These are phyloP conservation scores for Tuber borchii DNA, from an alignment of 495 filamentous ascomycete genomes.

Conservation along the genomic window DNA sequence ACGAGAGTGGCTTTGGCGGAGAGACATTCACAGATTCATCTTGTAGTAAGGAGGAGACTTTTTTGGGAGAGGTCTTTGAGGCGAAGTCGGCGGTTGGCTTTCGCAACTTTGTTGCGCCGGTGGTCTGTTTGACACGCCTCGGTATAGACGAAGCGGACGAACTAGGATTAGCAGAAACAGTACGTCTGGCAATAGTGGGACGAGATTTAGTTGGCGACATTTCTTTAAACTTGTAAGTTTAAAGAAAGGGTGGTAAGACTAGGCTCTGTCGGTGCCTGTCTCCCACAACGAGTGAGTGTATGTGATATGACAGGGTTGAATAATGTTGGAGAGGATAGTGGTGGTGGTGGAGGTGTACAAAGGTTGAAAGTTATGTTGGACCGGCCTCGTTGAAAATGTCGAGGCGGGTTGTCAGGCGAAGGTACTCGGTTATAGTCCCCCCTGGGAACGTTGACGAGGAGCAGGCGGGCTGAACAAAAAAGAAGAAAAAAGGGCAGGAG, in stretches of 20 bases:
- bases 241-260: constrained; percentile 3
- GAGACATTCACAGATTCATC: constrained; percentile 23
- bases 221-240: constrained; percentile 7
- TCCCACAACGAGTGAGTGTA: constrained; percentile 4
- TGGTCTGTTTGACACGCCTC: constrained; percentile 32
- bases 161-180: constrained; percentile 13
- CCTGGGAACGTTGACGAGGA: not conserved
- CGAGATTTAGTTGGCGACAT: constrained; percentile 39
- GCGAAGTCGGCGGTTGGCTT: constrained; percentile 15
- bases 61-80: constrained; percentile 19
- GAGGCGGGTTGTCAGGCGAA: not conserved
- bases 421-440: not conserved
- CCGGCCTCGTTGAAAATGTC: not conserved
- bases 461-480: constrained; percentile 5
- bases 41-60: constrained; percentile 21
- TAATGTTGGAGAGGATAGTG: not conserved
- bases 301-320: not conserved
- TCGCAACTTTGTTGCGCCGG: constrained; percentile 9
- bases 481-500: not conserved
- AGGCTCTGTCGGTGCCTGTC: constrained; percentile 2
- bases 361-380: not conserved
- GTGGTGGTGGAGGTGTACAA: not conserved
- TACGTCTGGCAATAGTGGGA: constrained; percentile 15
- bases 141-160: constrained; percentile 34
- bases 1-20: constrained; percentile 21